Conservation (phyloP, 106 monocot species). For the Phalaenopsis aphrodite region DNA sequence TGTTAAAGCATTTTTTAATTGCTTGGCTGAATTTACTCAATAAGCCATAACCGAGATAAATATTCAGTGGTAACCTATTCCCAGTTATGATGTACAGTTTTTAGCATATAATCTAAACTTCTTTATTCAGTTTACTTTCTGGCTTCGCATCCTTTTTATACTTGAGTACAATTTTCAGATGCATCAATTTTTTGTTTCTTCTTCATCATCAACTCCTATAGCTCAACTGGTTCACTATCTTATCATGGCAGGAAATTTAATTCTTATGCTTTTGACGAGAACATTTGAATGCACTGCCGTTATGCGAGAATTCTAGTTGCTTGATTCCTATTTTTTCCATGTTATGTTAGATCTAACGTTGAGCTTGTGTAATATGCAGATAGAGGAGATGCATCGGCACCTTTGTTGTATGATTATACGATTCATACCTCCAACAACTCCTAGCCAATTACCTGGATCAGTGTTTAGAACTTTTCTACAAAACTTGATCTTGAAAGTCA, state of each 20-base stretch:
- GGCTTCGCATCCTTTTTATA: background rate
- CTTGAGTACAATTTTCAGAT: background rate
- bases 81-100: background rate
- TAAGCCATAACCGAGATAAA: background rate
- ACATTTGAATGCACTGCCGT: background rate
- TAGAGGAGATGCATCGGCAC: constrained; percentile 84
- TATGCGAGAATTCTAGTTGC: background rate
- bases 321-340: background rate
- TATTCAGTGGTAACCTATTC: background rate
- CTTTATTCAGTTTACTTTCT: background rate
- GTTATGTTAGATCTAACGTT: background rate
- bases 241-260: background rate
- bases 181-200: background rate
- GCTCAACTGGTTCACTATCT: background rate
- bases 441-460: constrained; percentile 56
- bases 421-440: constrained; percentile 61
- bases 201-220: background rate
- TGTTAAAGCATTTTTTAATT: background rate
- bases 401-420: constrained; percentile 71
- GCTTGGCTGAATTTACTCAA: background rate
- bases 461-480: constrained; percentile 85
- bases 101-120: background rate
- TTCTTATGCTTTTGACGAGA: background rate
- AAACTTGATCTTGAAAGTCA: constrained; percentile 53
- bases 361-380: constrained; percentile 49